Base-by-base conservation (phyloP, 305 asterid species). In the Plantago lanceolata region DNA sequence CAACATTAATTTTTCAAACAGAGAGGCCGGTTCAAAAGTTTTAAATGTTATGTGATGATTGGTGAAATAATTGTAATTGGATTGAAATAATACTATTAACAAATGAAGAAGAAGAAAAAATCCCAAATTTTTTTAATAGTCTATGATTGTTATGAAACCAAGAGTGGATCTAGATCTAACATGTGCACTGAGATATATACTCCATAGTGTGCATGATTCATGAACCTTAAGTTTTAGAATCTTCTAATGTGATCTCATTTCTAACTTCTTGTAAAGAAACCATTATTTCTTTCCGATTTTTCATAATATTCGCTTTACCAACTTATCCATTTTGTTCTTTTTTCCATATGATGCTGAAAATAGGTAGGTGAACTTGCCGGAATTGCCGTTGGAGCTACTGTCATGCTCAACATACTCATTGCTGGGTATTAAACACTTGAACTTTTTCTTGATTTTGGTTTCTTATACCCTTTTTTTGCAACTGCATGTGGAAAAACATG, bases 301-400 rank as follows among this genome's bases (percentile, higher is more conserved):
- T n/a, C n/a, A n/a, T n/a, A n/a, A n/a, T n/a, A n/a, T n/a, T n/a
- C n/a, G n/a, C n/a, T n/a, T n/a, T n/a, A n/a, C n/a, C n/a, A n/a
- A n/a, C n/a, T n/a, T n/a, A n/a, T n/a, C n/a, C n/a, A n/a, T n/a
- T n/a, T 31, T 14, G 0, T 28, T 57, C 5, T 57, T 20, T 11
- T 43, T n/a, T n/a, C n/a, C 21, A 52, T 58, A 21, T 54, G 52
- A n/a, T 18, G 56, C 26, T 40, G 17, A 43, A 17, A 28, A 44
- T 75, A 90, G 97, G 96, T 84, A 43, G 96, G 96, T 18, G 94
- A 88, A 87, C 89, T 90, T 5, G 95, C 97, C 14, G 95, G 90
- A 48, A 85, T 90, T 24, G 96, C 96, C 8, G 91, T 90, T 29
- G 97, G 97, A 82, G 97, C 95, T 29, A 88, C 95, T 24, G 97